Evolutionary conservation across 345 rosid species (phyloP), one percentile per base, ranked within the genome.

Genomic region (Sonneratia alba): DNA sequence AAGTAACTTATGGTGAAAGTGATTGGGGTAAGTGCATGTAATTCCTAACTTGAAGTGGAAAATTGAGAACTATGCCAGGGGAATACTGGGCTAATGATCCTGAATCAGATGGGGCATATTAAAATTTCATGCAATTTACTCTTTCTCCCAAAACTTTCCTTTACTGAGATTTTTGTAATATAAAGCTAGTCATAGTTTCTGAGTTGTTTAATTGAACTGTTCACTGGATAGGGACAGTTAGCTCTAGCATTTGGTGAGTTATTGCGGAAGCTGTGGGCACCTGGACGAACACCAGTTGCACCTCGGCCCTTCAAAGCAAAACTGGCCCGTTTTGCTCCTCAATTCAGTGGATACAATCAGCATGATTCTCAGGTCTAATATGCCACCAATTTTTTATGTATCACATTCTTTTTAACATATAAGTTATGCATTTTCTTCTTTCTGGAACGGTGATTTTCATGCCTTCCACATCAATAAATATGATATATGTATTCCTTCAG

Each of bases 311-410:
- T 95, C 81, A 95, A 95, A 83, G 83, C 88, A 67, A 95, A 90
- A 85, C 92, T 95, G 77, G 90, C 97, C 75, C 98, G 98, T 69
- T 92, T 95, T 85, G 99, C 99, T 48, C 98, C 99, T 77, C 99
- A 95, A 70, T 95, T 95, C 76, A 89, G 94, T 82, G 98, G 99
- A 78, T 88, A 89, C 78, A 95, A 89, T 88, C 98, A 95, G 75
- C 99, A 95, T 76, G 99, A 95, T 88, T 95, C 99, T 38, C 99
- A 95, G 97, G 99, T 91, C 74, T 18, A 40, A 71, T 66, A 48
- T 19, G 59, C 71, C 45, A 56, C 48, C 61, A 63, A 36, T 6
- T 2, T 22, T 36, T 72, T 51, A 9, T 9, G 2, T 42, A 42
- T 9, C 45, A 42, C 45, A 42, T 42, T 42, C 45, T 42, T 42